Conservation (phyloP, 306 rosid genomes). For the Ceratonia siliqua region DNA sequence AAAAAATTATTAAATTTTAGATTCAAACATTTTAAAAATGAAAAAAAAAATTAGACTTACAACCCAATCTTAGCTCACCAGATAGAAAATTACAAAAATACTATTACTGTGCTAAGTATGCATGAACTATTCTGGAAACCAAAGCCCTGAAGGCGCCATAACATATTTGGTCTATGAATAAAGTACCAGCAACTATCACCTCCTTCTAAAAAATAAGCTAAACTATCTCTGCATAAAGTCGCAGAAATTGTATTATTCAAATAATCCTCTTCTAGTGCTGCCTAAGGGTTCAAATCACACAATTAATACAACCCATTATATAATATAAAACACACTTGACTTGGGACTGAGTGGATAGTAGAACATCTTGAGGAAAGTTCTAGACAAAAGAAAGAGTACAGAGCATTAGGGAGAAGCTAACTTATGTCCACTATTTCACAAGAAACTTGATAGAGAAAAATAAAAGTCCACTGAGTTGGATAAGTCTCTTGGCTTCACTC, state of each 20-base stretch:
- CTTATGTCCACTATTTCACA: constrained; percentile 31
- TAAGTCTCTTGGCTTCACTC: constrained; percentile 37
- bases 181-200: background rate
- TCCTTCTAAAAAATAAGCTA: constrained; percentile 20
- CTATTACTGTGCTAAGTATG: too few relatives aligned
- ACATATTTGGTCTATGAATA: background rate
- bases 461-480: constrained; percentile 29
- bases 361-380: constrained; percentile 23
- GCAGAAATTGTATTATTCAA: constrained; percentile 18
- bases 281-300: constrained; percentile 30
- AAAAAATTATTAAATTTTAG: too few relatives aligned
- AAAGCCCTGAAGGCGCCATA: too few relatives aligned
- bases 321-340: constrained; percentile 32
- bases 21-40: too few relatives aligned
- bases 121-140: too few relatives aligned
- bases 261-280: constrained; percentile 17
- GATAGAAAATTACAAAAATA: too few relatives aligned
- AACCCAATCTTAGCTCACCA: too few relatives aligned
- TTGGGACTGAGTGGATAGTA: constrained; percentile 16
- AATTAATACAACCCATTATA: constrained; percentile 24
- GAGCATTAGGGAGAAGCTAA: constrained; percentile 32
- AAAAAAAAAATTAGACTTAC: too few relatives aligned
- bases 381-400: constrained; percentile 23
- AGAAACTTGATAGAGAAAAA: constrained; percentile 30
- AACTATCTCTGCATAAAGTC: constrained; percentile 24